Conservation (phyloP, 306 rosid species). For the Cotoneaster glaucophyllus region DNA sequence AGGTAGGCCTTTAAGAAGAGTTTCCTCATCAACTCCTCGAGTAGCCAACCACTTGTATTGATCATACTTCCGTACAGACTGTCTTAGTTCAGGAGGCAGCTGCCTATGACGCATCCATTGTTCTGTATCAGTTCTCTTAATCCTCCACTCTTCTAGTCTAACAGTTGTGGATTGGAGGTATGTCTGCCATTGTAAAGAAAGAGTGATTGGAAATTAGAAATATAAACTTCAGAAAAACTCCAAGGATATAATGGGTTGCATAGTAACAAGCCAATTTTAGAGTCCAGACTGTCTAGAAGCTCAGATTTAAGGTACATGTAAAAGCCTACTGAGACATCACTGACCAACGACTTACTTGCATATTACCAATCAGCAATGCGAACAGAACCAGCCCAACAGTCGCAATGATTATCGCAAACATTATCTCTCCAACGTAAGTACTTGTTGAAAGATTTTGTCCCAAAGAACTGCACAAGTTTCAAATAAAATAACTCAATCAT, state of each 20-base stretch:
- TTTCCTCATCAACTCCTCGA: constrained; percentile 85
- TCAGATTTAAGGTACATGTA: not conserved
- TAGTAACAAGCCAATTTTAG: not conserved
- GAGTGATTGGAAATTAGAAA: not conserved
- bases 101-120: constrained; percentile 98
- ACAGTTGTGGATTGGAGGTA: constrained; percentile 84
- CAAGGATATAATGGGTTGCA: not conserved
- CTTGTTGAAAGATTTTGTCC: constrained; percentile 88
- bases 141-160: constrained; percentile 92
- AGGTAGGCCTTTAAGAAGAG: constrained; percentile 68
- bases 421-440: constrained; percentile 78
- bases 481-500: not conserved
- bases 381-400: constrained; percentile 86
- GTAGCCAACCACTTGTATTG: constrained; percentile 96
- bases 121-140: constrained; percentile 80
- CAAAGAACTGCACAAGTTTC: constrained; percentile 57
- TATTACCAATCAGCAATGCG: constrained; percentile 83
- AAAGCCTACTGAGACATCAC: not conserved
- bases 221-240: not conserved
- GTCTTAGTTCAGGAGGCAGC: constrained; percentile 60
- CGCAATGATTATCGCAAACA: constrained; percentile 71
- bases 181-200: constrained; percentile 37
- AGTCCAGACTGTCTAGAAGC: not conserved
- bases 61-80: constrained; percentile 66
- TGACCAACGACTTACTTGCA: constrained; percentile 60